Conservation (phyloP, 2,329 filamentous ascomycete genomes). For the Trichoderma sp. region DNA sequence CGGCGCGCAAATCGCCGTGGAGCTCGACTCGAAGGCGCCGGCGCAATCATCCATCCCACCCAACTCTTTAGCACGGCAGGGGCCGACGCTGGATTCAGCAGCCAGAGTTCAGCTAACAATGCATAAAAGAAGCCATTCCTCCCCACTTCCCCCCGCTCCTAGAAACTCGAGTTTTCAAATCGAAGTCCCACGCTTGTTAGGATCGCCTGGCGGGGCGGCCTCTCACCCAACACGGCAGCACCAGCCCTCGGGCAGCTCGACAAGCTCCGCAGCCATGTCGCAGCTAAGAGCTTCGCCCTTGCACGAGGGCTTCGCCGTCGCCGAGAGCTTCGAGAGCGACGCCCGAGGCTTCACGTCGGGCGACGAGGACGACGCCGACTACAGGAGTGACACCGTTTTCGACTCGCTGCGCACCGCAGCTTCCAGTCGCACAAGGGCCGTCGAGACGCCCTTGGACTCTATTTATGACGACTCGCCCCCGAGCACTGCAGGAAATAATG, state of each 20-base stretch:
- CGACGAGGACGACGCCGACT: slow-evolving; percentile 75
- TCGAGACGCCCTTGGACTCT: slow-evolving; percentile 70
- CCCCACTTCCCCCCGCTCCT: slow-evolving; percentile 54
- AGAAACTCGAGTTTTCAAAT: slow-evolving; percentile 54
- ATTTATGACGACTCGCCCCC: slow-evolving; percentile 79
- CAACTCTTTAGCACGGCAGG: slow-evolving; percentile 20
- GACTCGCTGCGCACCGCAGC: slow-evolving; percentile 72
- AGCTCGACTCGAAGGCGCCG: slow-evolving; percentile 23
- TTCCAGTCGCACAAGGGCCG: slow-evolving; percentile 62
- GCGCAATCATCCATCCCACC: slow-evolving; percentile 25
- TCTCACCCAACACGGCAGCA: slow-evolving; percentile 38
- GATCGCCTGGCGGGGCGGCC: slow-evolving; percentile 39
- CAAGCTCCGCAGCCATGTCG: slow-evolving; percentile 42
- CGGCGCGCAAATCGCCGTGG: slow-evolving; percentile 31
- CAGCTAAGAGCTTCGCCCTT: slow-evolving; percentile 32
- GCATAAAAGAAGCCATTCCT: slow-evolving; percentile 45
- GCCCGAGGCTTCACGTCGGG: slow-evolving; percentile 60
- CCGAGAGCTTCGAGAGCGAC: slow-evolving; percentile 68
- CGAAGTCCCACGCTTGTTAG: slow-evolving; percentile 47
- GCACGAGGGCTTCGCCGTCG: slow-evolving; percentile 49
- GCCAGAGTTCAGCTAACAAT: slow-evolving; percentile 15
- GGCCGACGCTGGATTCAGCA: slow-evolving; percentile 21
- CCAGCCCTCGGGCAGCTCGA: slow-evolving; percentile 43
- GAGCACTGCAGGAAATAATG: slow-evolving; percentile 52
- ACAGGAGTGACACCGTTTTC: slow-evolving; percentile 72